Conservation (phyloP, 2,329 filamentous ascomycete species). For the Aspergillus amoenus region DNA sequence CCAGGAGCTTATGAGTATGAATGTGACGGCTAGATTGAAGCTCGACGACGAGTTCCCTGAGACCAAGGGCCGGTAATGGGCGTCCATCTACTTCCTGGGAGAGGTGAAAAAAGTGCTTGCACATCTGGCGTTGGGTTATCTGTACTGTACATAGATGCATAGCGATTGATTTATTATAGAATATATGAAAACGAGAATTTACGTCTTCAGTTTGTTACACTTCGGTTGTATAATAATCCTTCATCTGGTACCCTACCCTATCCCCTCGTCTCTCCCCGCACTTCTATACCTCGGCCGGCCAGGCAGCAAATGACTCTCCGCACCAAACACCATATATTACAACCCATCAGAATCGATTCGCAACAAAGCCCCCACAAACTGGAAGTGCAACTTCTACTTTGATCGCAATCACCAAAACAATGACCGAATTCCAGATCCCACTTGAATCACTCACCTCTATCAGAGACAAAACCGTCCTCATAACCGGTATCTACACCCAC, state of each 20-base stretch:
- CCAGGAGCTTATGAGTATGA: conserved; percentile 97
- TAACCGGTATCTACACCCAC: conserved; percentile 46
- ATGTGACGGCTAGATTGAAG: conserved; percentile 89
- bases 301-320: neutral
- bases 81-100: neutral
- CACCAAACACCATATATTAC: neutral
- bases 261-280: conserved; percentile 4
- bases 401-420: neutral
- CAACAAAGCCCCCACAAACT: neutral
- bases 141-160: conserved; percentile 24
- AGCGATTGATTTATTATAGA: conserved; percentile 19
- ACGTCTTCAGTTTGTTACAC: neutral
- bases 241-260: neutral
- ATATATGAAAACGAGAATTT: neutral
- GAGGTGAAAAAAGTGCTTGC: conserved; percentile 4
- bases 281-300: neutral
- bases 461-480: conserved; percentile 52
- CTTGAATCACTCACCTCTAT: conserved; percentile 26
- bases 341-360: neutral
- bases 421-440: conserved; percentile 12
- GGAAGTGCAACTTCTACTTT: no score
- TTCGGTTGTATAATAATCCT: neutral
- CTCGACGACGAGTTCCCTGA: conserved; percentile 88
- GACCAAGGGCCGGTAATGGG: conserved; percentile 33
- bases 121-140: conserved; percentile 12